Evolutionary conservation across 495 filamentous ascomycete genomes (phyloP), one percentile per base, ranked within the genome.

Genomic region (Elaphomyces granulatus): DNA sequence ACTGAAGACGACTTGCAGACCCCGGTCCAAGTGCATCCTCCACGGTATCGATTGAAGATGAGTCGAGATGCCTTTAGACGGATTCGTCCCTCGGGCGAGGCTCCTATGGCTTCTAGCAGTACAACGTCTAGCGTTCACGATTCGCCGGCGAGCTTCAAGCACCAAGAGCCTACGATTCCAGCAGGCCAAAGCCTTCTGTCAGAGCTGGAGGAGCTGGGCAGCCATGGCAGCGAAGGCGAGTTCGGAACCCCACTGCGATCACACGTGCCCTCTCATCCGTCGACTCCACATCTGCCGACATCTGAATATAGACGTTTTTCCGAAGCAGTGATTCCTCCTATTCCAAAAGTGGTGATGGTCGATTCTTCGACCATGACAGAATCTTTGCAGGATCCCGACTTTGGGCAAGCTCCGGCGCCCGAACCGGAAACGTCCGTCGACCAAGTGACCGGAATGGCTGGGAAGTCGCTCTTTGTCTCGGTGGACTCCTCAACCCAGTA

Each of bases 331-430:
- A 36, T 64, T 18, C 40, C 61, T 28, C 18, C 45, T 28, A 14
- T 46, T 15, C 46, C 50, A 4, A 63, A 51, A 45, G 56, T 64
- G 19, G 42, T 50, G 15, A 90, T 87, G 80, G 72, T 88, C 19
- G 86, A 94, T 56, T 75, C 69, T 41, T 78, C 77, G 34, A 78
- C 82, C 52, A 94, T 94, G 86, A 98, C 90, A 2, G 90, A 94
- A 15, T 72, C 81, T 14, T 80, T 63, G 67, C 40, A 49, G 18
- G 32, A 28, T 30, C 41, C 32, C 12, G 38, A 23, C 14, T 8
- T 36, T 3, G 12, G 16, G 18, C 20, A 14, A 14, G 28, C 19
- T 15, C 14, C 33, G 16, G 20, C 19, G 12, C 21, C 34, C 7
- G 34, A 28, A 16, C 41, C 20, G n/a, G 18, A 17, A 30, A 15